Base-by-base conservation (phyloP, 192 early-diverging fungal species). In the Allomyces macrogynus region DNA sequence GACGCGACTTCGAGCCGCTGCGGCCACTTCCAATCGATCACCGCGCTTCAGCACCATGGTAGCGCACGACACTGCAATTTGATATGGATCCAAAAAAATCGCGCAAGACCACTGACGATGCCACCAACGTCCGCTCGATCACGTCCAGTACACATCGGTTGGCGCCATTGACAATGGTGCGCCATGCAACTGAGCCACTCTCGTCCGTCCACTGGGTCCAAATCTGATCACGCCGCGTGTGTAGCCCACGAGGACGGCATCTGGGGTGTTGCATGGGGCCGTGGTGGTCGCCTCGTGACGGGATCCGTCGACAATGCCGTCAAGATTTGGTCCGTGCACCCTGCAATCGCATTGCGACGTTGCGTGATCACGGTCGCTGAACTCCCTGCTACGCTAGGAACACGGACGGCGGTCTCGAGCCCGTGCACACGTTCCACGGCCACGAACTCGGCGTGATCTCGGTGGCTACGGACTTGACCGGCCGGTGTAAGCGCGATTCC, bases 221-320 rank as follows among this genome's bases (percentile, higher is more conserved):
- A 57, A 57, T 20, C 12, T 57, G 49, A 57, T 57, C 16, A 57
- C 49, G 16, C 0, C 49, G 0, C 12, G 7, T 40, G 3, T 26
- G 49, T 74, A 89, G 90, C 89, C 1, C 90, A 92, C 66, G 81
- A 77, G 43, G 89, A 88, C 69, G 86, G 84, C 63, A 87, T 92
- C 65, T 92, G 90, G 90, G 70, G 79, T 62, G 85, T 87, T 5
- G 79, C 82, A n/a, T 92, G 90, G 89, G 78, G 82, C 23, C 76
- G 74, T 26, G 71, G 78, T 60, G 76, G 80, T 12, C 79, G 87
- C 69, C 67, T 76, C 54, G 84, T 92, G 22, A 86, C 90, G 40
- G 88, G 87, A 16, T 88, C 87, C 40, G 78, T 85, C 9, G 90
- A 92, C 64, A 81, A 84, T 43, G 83, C 84, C 14, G 78, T 91